These are phyloP conservation scores for Pichia kudriavzevii DNA, from an alignment of 1,139 yeast genomes.

Conservation along the genomic window DNA sequence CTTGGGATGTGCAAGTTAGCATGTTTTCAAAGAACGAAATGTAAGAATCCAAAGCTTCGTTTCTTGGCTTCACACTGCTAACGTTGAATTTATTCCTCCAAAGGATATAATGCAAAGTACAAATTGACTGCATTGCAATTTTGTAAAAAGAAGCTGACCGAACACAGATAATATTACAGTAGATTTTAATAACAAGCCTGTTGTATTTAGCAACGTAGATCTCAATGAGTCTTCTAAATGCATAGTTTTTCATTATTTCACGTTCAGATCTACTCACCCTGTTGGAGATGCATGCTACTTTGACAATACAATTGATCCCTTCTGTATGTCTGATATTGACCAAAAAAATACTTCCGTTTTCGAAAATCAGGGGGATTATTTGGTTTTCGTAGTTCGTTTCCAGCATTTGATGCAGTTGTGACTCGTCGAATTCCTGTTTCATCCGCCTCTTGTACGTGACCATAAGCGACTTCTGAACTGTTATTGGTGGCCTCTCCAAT, in stretches of 20 bases:
- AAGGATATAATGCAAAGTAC: constrained; percentile 22
- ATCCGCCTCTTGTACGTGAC: constrained; percentile 21
- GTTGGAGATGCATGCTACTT: constrained; percentile 23
- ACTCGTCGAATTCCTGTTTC: constrained; percentile 26
- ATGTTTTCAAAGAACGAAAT: constrained; percentile 23
- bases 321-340: constrained; percentile 21
- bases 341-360: constrained; percentile 23
- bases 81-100: constrained; percentile 19
- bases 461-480: constrained; percentile 22
- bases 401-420: constrained; percentile 20
- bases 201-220: constrained; percentile 25
- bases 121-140: constrained; percentile 21
- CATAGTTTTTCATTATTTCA: constrained; percentile 22
- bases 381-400: constrained; percentile 23
- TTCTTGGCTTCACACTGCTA: constrained; percentile 15
- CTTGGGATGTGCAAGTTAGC: constrained; percentile 21
- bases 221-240: constrained; percentile 25
- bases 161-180: constrained; percentile 18
- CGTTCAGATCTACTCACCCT: constrained; percentile 20
- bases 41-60: constrained; percentile 21
- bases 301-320: constrained; percentile 17
- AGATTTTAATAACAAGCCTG: constrained; percentile 20
- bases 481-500: neutral
- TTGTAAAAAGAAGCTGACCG: constrained; percentile 20
- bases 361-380: constrained; percentile 25